A percentile compares a stretch with the other conserved stretches of the same genome.
Evolutionary conservation across 139 green algal genomes (phyloP).

Genomic region (Astrephomene gubernaculifera): DNA sequence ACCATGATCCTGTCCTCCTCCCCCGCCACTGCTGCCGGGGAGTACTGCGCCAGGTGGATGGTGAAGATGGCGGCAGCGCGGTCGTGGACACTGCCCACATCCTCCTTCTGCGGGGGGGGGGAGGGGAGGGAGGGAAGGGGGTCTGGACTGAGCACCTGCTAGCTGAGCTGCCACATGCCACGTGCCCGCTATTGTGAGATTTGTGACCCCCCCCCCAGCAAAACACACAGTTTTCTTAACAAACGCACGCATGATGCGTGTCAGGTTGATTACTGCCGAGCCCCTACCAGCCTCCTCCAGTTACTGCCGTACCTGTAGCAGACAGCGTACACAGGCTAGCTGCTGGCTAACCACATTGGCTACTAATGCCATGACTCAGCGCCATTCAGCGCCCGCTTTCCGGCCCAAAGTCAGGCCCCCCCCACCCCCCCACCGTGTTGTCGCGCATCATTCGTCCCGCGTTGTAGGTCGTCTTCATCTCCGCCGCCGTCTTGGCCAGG

Average conservation of each 20-base stretch:
- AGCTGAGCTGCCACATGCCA: neutral
- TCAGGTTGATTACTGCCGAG: too few relatives aligned
- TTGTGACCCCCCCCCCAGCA: too few relatives aligned
- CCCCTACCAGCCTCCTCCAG: too few relatives aligned
- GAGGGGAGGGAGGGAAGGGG: neutral
- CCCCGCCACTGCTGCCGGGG: constrained; percentile 60
- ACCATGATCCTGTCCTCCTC: constrained; percentile 75
- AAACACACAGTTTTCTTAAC: too few relatives aligned
- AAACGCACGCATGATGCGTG: too few relatives aligned
- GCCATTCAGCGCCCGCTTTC: too few relatives aligned
- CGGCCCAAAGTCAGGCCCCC: too few relatives aligned
- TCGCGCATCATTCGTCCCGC: constrained; percentile 52
- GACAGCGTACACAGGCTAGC: too few relatives aligned
- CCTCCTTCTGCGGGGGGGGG: constrained; percentile 46
- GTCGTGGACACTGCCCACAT: constrained; percentile 73
- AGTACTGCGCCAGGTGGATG: constrained; percentile 70
- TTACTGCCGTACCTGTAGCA: too few relatives aligned
- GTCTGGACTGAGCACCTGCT: neutral
- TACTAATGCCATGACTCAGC: too few relatives aligned
- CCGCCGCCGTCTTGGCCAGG: constrained; percentile 45
- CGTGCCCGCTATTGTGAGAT: too few relatives aligned
- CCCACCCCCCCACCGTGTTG: constrained; percentile 27
- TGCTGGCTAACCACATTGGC: too few relatives aligned
- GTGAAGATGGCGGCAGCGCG: constrained; percentile 66
- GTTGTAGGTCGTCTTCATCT: constrained; percentile 63